phyloP scores from a whole-genome alignment of 352 stramenopile species.

The Plasmopara halstedii region DNA sequence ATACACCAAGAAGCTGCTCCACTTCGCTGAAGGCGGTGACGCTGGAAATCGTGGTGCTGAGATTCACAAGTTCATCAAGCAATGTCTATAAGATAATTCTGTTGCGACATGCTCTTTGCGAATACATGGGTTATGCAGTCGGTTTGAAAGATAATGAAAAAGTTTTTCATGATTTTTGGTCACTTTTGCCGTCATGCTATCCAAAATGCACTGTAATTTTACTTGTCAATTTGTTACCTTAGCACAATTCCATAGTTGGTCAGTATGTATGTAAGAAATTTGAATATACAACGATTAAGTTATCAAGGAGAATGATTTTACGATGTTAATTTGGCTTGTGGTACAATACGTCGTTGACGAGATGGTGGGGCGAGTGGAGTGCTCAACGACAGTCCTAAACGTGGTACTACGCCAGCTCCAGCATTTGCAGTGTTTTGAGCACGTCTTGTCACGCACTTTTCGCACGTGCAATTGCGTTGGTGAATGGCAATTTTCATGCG shows the following conservation, averaged over 20 bases:
- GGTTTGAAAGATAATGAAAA: slow-evolving; percentile 52
- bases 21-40: slow-evolving; percentile 92
- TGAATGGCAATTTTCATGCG: slow-evolving; percentile 83
- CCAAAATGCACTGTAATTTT: too few species aligned
- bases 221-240: too few species aligned
- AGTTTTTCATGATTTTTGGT: slow-evolving; percentile 13
- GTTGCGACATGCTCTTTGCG: slow-evolving; percentile 7
- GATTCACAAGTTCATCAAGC: slow-evolving; percentile 94
- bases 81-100: slow-evolving; percentile 82
- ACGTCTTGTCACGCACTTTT: slow-evolving; percentile 61
- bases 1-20: slow-evolving; percentile 92
- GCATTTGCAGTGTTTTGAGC: slow-evolving; percentile 25
- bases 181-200: too few species aligned
- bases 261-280: too few species aligned
- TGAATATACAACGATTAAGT: too few species aligned
- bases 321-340: slow-evolving; percentile 20
- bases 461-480: slow-evolving; percentile 72
- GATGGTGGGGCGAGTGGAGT: slow-evolving; percentile 43
- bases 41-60: slow-evolving; percentile 87
- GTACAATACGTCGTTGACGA: slow-evolving; percentile 30
- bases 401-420: slow-evolving; percentile 4
- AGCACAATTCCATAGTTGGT: too few species aligned
- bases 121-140: slow-evolving; percentile 8
- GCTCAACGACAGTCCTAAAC: slow-evolving; percentile 18
- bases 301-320: neutral